Evolutionary conservation across 2,329 filamentous ascomycete genomes (phyloP).

Genomic region (Ophiostoma piceae): DNA sequence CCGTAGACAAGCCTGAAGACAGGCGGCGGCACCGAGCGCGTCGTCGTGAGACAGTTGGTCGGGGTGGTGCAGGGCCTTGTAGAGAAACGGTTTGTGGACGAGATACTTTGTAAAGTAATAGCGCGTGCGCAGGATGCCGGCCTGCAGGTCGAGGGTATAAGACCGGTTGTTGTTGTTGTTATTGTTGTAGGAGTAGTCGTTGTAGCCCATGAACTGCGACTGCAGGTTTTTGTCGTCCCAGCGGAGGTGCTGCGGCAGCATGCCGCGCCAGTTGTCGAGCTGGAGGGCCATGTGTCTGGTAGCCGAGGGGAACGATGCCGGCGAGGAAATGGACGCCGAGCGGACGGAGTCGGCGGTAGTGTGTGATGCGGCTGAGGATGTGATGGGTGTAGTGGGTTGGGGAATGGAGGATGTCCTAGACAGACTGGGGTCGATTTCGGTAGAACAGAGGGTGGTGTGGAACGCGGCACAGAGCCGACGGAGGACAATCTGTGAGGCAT

Average conservation of each 20-base stretch:
- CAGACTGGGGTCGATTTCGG: neutral
- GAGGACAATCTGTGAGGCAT: slow-evolving; percentile 55
- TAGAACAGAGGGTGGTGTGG: slow-evolving; percentile 41
- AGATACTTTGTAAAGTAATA: slow-evolving; percentile 57
- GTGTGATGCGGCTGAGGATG: neutral
- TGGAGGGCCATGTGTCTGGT: slow-evolving; percentile 42
- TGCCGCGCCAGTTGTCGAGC: slow-evolving; percentile 53
- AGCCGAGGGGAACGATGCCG: slow-evolving; percentile 30
- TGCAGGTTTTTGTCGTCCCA: slow-evolving; percentile 52
- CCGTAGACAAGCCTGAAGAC: slow-evolving; percentile 51
- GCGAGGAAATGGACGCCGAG: slow-evolving; percentile 40
- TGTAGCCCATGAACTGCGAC: slow-evolving; percentile 34
- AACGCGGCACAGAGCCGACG: slow-evolving; percentile 49
- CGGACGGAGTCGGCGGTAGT: neutral
- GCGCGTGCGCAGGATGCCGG: slow-evolving; percentile 51
- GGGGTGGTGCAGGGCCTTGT: slow-evolving; percentile 55
- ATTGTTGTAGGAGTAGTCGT: neutral
- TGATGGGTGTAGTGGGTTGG: neutral
- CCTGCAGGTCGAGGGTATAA: slow-evolving; percentile 52
- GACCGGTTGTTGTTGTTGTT: neutral
- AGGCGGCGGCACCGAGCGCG: slow-evolving; percentile 49
- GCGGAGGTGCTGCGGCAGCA: slow-evolving; percentile 50
- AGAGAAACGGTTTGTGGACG: slow-evolving; percentile 54
- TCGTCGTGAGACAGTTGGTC: slow-evolving; percentile 51
- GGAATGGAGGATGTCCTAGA: slow-evolving; percentile 25